Base-by-base conservation (phyloP, 441 rosid genomes). In the Metrosideros polymorpha region DNA sequence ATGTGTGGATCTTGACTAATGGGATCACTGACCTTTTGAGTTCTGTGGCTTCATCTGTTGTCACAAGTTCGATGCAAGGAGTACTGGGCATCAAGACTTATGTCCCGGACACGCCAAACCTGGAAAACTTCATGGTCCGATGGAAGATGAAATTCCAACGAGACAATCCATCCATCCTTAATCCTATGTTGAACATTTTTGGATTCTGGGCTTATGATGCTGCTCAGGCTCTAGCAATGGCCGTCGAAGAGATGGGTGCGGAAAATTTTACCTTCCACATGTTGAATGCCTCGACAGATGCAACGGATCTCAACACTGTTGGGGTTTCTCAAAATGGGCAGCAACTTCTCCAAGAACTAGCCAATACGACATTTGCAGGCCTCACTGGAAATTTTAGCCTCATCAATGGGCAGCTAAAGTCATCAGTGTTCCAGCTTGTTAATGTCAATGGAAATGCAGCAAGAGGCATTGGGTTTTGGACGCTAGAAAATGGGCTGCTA, bases 121-220 rank as follows among this genome's bases (percentile, higher is more conserved):
- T 89, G 0, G 86, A 86, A 3, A 76, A 12, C 29, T 93, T 96
- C 87, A 85, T 32, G 27, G 18, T 52, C 59, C 88, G 87, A 50
- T 93, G 95, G 95, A 91, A 84, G 59, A 88, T 29, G 84, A 85
- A 84, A 5, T 92, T 94, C 79, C 84, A 77, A 6, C 55, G 22
- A 5, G 91, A 94, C 25, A 85, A 91, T 88, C 91, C 91, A 2
- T 43, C 27, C 4, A 4, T 54, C 19, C 18, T 75, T 45, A 88
- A 88, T 87, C 84, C 84, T 10, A 89, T 89, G 9, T 25, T 92
- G 66, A 90, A 56, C 71, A 83, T 92, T 25, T 88, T 86, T 6
- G 98, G 95, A 50, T 66, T 92, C 3, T 86, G 91, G 92, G 96
- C 98, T 52, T 92, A 96, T 88, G 98, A 93, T 82, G 94, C 94